These are phyloP conservation scores for Candida ponderosae DNA, from an alignment of 805 yeast species.

Conservation along the genomic window DNA sequence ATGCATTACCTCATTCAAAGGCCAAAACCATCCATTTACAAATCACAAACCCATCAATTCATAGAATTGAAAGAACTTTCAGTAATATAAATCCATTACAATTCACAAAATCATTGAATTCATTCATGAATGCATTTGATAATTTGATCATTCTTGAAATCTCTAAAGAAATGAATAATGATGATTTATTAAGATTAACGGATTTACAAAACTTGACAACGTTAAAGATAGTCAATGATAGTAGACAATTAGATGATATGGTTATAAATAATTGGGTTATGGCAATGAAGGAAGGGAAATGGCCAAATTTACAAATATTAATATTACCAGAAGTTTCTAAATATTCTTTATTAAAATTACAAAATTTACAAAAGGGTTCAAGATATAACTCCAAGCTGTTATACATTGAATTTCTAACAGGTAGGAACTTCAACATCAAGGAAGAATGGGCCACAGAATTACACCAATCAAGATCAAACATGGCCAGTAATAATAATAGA, in stretches of 20 bases:
- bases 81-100: slow-evolving; percentile 14
- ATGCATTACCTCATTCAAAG: not conserved
- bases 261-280: slow-evolving; percentile 15
- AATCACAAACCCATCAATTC: slow-evolving; percentile 17
- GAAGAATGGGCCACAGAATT: slow-evolving; percentile 9
- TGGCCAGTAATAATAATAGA: too few relatives aligned
- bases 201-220: slow-evolving; percentile 7
- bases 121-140: slow-evolving; percentile 5
- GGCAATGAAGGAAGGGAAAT: slow-evolving; percentile 13
- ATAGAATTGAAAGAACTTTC: slow-evolving; percentile 27
- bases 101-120: slow-evolving; percentile 7
- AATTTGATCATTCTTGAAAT: slow-evolving; percentile 6
- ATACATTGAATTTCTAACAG: slow-evolving; percentile 11
- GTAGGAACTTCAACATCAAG: slow-evolving; percentile 5
- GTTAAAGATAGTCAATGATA: slow-evolving; percentile 7
- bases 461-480: too few relatives aligned
- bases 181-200: not conserved
- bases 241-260: slow-evolving; percentile 9
- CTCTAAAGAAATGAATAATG: too few relatives aligned
- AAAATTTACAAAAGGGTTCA: slow-evolving; percentile 4
- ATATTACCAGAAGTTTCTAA: slow-evolving; percentile 12
- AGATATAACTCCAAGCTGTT: slow-evolving; percentile 5
- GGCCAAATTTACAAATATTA: slow-evolving; percentile 15
- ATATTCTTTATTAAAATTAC: slow-evolving; percentile 11
- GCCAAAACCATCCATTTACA: slow-evolving; percentile 2